These are phyloP conservation scores for Eucommia ulmoides DNA, from an alignment of 257 asterid species.

Conservation along the genomic window DNA sequence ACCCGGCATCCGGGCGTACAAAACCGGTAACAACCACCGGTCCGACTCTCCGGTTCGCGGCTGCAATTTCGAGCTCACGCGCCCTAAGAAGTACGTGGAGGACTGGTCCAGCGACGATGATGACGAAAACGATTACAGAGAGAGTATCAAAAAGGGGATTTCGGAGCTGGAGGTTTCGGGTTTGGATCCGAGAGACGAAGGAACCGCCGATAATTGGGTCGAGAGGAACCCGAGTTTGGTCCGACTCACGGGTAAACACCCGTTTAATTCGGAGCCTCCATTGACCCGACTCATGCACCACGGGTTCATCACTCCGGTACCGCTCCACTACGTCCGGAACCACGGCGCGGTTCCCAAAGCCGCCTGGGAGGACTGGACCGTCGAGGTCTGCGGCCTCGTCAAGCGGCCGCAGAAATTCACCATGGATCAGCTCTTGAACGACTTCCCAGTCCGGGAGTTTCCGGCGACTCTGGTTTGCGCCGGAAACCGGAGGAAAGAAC, in stretches of 20 bases:
- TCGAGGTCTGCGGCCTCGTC: slow-evolving; percentile 68
- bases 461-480: slow-evolving; percentile 86
- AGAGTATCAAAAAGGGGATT: slow-evolving; percentile 28
- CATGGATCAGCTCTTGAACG: slow-evolving; percentile 53
- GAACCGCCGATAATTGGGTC: slow-evolving; percentile 74
- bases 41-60: slow-evolving; percentile 55
- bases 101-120: slow-evolving; percentile 38
- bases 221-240: slow-evolving; percentile 63
- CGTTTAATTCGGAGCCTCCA: slow-evolving; percentile 91
- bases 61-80: slow-evolving; percentile 22
- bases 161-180: slow-evolving; percentile 59
- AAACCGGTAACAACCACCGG: slow-evolving; percentile 19
- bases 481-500: slow-evolving; percentile 84
- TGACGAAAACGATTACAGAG: slow-evolving; percentile 15
- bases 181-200: slow-evolving; percentile 51
- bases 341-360: slow-evolving; percentile 79
- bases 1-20: slow-evolving; percentile 16
- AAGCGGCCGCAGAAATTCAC: slow-evolving; percentile 46
- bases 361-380: slow-evolving; percentile 58
- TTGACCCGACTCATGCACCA: slow-evolving; percentile 71
- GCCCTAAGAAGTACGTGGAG: slow-evolving; percentile 4
- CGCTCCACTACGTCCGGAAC: slow-evolving; percentile 94
- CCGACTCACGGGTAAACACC: slow-evolving; percentile 93
- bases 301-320: slow-evolving; percentile 93
- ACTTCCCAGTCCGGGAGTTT: slow-evolving; percentile 38